Base-by-base conservation (phyloP, 1,284 basidiomycete genomes). In the Earliella scabrosa region DNA sequence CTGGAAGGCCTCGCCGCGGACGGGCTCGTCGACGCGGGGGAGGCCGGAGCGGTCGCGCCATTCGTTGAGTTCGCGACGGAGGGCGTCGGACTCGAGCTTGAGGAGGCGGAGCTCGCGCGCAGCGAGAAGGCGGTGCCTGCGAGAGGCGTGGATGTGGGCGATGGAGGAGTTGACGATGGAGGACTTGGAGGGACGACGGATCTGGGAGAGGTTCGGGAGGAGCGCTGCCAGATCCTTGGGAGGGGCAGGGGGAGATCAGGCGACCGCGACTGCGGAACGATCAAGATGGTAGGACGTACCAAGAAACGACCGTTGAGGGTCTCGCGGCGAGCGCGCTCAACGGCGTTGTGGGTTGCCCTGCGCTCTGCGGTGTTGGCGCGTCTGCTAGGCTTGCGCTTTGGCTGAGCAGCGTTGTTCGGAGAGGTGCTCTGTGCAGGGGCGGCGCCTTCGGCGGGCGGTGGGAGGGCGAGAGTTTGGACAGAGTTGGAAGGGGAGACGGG, bases 111-210 rank as follows among this genome's bases (percentile, higher is more conserved):
- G 79, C 70, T 94, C 87, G 62, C 86, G 83, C 11, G 90, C 82
- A 21, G 92, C 92, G 52, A 92, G 77, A 40, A 89, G 75, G 54
- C 93, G 86, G 68, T 93, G 90, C 47, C 91, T 82, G 58, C 93
- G 86, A 51, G 90, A 88, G 45, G 88, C 85, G 67, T 90, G 88
- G 64, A 95, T 84, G 71, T 95, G 87, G 0, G 90, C 85, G 69
- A 95, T 95, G 59, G 86, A 89, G 44, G 90, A 93, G 77, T 96
- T 97, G 73, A 98, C 95, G 71, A 97, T 97, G 56, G 92, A 90
- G 16, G 90, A 92, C 77, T 98, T 98, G 72, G 91, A 94, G 1
- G 95, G 95, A 43, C 95, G 87, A 61, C 94, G 89, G 74, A 94
- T 91, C 66, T 91, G 85, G 18, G 90, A 90, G 59, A 97, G 87